Conservation (phyloP, 176 grass and related monocot species). For the Oryza glaberrima region DNA sequence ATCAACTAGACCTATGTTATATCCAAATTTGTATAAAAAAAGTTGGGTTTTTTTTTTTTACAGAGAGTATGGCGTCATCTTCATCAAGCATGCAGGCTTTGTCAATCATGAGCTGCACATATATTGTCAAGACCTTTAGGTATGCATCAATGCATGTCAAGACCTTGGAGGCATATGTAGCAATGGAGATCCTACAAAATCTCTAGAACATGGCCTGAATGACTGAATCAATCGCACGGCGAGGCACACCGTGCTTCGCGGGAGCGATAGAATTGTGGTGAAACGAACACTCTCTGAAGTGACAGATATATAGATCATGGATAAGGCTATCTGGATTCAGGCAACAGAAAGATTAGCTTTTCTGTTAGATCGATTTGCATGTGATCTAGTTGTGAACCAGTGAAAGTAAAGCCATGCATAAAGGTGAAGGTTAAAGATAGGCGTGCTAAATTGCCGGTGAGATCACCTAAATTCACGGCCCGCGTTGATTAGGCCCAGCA, state of each 20-base stretch:
- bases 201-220: neutral
- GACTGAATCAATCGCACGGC: neutral
- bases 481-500: neutral
- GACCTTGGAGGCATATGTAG: neutral
- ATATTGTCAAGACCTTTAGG: neutral
- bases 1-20: no score
- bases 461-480: neutral
- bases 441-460: neutral
- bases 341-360: neutral
- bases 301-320: neutral
- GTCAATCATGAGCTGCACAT: conserved; percentile 3
- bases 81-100: neutral
- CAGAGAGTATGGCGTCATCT: no score
- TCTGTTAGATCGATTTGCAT: neutral
- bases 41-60: no score
- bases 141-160: no score
- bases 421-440: neutral
- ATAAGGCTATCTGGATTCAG: neutral
- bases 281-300: neutral
- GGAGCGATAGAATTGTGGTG: neutral
- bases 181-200: neutral
- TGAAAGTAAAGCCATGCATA: neutral
- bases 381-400: neutral
- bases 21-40: no score
- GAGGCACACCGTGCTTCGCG: neutral